A percentile compares a stretch with the other conserved stretches of the same genome.
Conservation (phyloP, 345 rosid species). For the Lenwebbia sp. region DNA sequence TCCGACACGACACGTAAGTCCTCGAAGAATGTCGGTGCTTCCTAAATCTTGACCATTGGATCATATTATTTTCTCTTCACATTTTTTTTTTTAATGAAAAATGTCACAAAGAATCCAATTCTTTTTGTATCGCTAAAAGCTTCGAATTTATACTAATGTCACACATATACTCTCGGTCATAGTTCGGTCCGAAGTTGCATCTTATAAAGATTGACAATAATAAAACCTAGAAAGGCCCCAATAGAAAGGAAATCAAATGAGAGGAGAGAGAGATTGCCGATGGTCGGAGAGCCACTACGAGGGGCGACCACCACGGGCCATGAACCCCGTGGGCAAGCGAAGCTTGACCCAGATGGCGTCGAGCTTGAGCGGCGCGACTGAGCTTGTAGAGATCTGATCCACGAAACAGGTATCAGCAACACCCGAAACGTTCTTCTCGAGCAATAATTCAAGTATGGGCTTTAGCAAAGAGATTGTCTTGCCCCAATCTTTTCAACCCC, state of each 20-base stretch:
- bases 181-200: no score
- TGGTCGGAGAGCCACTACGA: background rate
- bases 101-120: no score
- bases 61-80: background rate
- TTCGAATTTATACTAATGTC: no score
- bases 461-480: background rate
- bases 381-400: background rate
- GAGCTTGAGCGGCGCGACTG: background rate
- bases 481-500: background rate
- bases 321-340: background rate
- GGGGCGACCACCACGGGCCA: background rate
- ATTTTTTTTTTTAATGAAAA: no score
- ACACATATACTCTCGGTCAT: no score
- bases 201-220: background rate
- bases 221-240: background rate
- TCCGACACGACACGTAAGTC: no score
- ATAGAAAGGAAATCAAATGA: background rate
- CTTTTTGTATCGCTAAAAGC: background rate
- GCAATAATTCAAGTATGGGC: background rate
- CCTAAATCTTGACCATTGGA: background rate
- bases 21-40: no score
- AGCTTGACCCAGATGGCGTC: background rate
- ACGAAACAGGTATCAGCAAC: fast-evolving
- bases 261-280: background rate
- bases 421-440: background rate